Conservation (phyloP, 352 stramenopile genomes). For the Phytophthora constricta region DNA sequence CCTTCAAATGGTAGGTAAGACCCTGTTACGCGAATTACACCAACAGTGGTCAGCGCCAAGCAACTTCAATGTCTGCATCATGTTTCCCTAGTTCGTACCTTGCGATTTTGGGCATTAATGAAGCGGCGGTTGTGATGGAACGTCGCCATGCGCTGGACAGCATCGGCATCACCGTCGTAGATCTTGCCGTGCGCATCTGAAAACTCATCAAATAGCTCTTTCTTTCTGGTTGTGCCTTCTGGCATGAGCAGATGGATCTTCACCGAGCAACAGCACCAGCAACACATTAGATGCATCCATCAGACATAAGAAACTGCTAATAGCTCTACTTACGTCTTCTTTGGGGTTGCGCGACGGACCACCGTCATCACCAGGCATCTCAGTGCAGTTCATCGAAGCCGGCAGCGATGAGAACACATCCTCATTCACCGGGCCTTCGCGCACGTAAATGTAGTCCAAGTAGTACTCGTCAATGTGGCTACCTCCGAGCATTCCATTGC, state of each 20-base stretch:
- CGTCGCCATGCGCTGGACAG: conserved; percentile 57
- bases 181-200: conserved; percentile 62
- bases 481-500: conserved; percentile 84
- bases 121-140: conserved; percentile 88
- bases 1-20: conserved; percentile 72
- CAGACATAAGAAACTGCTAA: not conserved
- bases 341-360: conserved; percentile 60
- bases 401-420: conserved; percentile 76
- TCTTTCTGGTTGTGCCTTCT: conserved; percentile 62
- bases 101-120: conserved; percentile 87
- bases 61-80: not conserved
- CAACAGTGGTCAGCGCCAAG: not conserved
- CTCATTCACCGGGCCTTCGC: conserved; percentile 65
- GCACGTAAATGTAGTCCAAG: conserved; percentile 90
- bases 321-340: conserved; percentile 59
- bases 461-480: conserved; percentile 93
- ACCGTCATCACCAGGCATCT: conserved; percentile 53
- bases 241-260: conserved; percentile 88
- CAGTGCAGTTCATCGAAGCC: conserved; percentile 84
- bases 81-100: conserved; percentile 45
- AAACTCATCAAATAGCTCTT: conserved; percentile 73
- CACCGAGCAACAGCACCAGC: conserved; percentile 5
- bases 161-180: conserved; percentile 58
- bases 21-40: conserved; percentile 44
- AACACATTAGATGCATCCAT: not conserved